Conservation (phyloP, 345 rosid species). For the Leavenworthia alabamica region DNA sequence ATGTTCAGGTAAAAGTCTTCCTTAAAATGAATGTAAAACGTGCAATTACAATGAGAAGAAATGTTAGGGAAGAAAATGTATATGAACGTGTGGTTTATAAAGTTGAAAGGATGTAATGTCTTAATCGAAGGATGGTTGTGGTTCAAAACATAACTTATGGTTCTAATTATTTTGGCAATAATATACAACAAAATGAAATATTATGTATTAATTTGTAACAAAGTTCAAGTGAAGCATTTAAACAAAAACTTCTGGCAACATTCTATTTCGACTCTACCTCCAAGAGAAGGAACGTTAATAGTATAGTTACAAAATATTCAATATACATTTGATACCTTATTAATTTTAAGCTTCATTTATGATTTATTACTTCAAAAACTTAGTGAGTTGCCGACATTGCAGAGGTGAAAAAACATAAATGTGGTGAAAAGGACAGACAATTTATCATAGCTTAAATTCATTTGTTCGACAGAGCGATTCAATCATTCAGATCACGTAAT, state of each 20-base stretch:
- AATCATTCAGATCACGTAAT: neutral
- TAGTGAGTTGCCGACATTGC: neutral
- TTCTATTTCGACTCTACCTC: neutral
- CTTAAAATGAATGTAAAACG: neutral
- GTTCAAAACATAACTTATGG: conserved; percentile 17
- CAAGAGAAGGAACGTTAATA: neutral
- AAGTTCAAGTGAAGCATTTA: neutral
- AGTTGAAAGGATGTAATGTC: conserved; percentile 8
- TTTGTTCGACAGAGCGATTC: neutral
- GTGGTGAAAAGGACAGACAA: neutral
- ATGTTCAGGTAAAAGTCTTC: neutral
- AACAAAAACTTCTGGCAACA: neutral
- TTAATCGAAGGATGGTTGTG: conserved; percentile 15
- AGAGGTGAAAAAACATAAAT: neutral
- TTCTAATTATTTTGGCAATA: conserved; percentile 21
- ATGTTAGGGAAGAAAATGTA: neutral
- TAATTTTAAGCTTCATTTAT: neutral
- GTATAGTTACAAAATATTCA: neutral
- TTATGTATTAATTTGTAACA: neutral
- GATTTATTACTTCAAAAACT: neutral
- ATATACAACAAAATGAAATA: neutral
- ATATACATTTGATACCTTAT: neutral
- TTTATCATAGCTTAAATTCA: too few relatives aligned
- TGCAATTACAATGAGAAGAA: neutral
- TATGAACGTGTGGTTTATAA: conserved; percentile 17